Base-by-base conservation (phyloP, 2,329 filamentous ascomycete genomes). In the Ophiocordyceps robertsii region DNA sequence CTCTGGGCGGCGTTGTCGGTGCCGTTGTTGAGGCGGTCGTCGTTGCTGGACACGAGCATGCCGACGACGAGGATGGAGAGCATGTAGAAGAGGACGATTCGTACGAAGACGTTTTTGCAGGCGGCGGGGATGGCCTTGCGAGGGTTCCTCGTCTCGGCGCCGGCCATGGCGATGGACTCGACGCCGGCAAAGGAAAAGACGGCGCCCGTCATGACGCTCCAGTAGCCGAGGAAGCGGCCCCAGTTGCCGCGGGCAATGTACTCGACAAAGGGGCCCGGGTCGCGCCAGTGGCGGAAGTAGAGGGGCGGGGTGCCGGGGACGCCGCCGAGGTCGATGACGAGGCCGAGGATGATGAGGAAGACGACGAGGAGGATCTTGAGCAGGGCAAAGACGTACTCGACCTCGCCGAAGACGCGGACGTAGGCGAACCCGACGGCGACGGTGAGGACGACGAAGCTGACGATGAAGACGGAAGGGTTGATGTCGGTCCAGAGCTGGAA, bases 41-140 rank as follows among this genome's bases (percentile, higher is more conserved):
- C 79, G 24, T 62, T 56, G 29, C 74, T 77, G 38, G 73, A 72
- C 32, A 84, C 69, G 1, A 88, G 68, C 32, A 75, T 74, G 17
- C 83, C 80, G 44, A 83, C 82, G 58, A 85, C 77, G 56, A 86
- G 75, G 39, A 82, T 81, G 14, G 72, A 70, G 38, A 80, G 77
- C 63, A 84, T 75, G 55, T 77, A 77, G 45, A 77, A 65, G 52
- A 77, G 65, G 39, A 76, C 47, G 49, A 77, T 76, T 43, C 73
- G 70, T 59, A 73, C 67, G 39, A 77, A 75, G 31, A 73, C 69
- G 45, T 77, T 72, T 35, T 67, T 67, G 53, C 75, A 75, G 6
- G 74, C 73, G 3, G 64, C 58, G 1, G 73, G 73, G 4, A 77
- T 71, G 6, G 71, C 72, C 10, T 62, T 63, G 27, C 68, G 54